Evolutionary conservation across 108 stramenopile species (phyloP), one percentile per base, ranked within the genome.

Genomic region (Conticribra weissflogii): DNA sequence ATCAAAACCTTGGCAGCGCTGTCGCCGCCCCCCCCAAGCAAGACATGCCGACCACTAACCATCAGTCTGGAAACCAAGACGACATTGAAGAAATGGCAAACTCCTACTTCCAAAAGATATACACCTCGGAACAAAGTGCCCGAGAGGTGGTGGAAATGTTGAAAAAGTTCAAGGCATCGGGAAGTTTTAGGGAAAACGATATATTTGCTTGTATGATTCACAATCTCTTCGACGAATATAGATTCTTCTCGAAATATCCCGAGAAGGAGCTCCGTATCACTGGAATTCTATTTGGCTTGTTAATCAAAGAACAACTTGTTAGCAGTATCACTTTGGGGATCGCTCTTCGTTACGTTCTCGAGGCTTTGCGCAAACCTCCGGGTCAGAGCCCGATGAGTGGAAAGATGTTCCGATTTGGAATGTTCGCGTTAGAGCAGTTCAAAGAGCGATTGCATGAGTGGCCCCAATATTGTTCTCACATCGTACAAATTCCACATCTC

Each of bases 251-350:
- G 68, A 97, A 95, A 76, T 98, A 99, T 73, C 97, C 98, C 5
- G 99, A 98, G 72, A 98, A 96, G 72, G 97, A 99, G 66, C 82
- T 99, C 24, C 96, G 97, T n/a, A 97, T 99, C 77, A 99, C 99
- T 0, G 99, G 97, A 27, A 95, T 97, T 63, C 79, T 99, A 19
- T 97, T 99, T 68, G 98, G 99, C 46, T 78, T 94, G 21, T 85
- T 99, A 19, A 99, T 99, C 68, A 95, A 98, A 85, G 97, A 98
- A 57, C 97, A 98, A 71, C 83, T 99, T 2, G 96, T 99, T 15
- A 95, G 93, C 77, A 96, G 93, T 56, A 98, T 99, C 48, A 98
- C 99, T 14, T 86, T 99, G 22, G 99, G 99, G 21, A 98, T 98
- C 76, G 98, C 99, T 18, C 75, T 99, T 21, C 91, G 99, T 30